Evolutionary conservation across 176 grass and related monocot genomes (phyloP), one percentile per base, ranked within the genome.

Genomic region (Zea luxurians): DNA sequence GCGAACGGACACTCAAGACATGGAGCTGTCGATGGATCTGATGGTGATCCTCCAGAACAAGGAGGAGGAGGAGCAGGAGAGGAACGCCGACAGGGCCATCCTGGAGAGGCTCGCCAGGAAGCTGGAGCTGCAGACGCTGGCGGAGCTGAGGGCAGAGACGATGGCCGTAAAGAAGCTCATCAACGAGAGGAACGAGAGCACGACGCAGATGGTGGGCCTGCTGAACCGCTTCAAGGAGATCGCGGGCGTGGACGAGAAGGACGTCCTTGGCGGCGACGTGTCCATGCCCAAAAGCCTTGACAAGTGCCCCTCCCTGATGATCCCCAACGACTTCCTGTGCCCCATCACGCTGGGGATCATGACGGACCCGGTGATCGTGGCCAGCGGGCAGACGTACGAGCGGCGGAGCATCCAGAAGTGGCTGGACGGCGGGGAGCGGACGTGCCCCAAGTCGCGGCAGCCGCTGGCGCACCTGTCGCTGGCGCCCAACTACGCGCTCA

Each of bases 61-160:
- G 64, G 82, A 89, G n/a, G 81, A 83, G 5, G 75, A 72, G 64
- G 82, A 89, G n/a, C 78, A 83, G 5, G 75, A 88, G 60, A 63
- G 77, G 50, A 86, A 87, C 66, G 83, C 82, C n/a, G 86, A 96
- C 77, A 61, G 84, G 43, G 89, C 86, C 36, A 85, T 92, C 48
- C 45, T 96, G 6, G 92, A 89, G 71, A 64, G 92, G 74, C 81
- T 96, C 11, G 92, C 86, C 37, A 87, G 85, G 48, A 96, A 87
- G 37, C 41, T 96, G 45, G 89, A 89, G 83, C 74, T 95, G 78
- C 83, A 91, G 49, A 87, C 78, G 2, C 70, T 96, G 37, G 46
- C 89, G 10, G 92, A 96, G 45, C 83, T 96, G 37, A 76, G 89
- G 64, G 86, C 89, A 18, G 92, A 96, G 86, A 89, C 92, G 46